These are phyloP conservation scores for Cladosporium sp. DNA, from an alignment of 2,329 filamentous ascomycete species.

Conservation along the genomic window DNA sequence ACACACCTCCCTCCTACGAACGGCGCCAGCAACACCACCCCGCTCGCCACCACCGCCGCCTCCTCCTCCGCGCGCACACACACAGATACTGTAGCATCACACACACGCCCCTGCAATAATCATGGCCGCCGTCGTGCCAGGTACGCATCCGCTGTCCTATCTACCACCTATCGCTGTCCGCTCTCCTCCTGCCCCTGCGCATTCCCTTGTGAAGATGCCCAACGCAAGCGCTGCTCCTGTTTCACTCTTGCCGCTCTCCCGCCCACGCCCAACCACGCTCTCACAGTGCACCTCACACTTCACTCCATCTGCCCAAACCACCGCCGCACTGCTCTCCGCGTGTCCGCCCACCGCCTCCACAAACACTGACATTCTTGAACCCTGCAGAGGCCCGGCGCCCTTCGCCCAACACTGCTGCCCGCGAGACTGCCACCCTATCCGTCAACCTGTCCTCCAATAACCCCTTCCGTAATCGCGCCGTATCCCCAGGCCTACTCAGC, in stretches of 20 bases:
- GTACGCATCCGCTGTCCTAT: constrained; percentile 10
- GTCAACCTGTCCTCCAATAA: constrained; percentile 74
- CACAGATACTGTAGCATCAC: neutral
- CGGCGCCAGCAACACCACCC: neutral
- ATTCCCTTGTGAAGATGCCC: constrained; percentile 14
- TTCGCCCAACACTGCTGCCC: constrained; percentile 43
- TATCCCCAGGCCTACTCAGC: constrained; percentile 52
- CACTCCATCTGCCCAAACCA: neutral
- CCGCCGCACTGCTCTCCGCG: constrained; percentile 1
- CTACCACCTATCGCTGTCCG: constrained; percentile 1
- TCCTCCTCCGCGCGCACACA: neutral
- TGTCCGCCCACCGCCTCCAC: neutral
- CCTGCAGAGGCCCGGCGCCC: constrained; percentile 19
- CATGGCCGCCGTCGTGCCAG: constrained; percentile 19
- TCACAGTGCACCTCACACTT: neutral
- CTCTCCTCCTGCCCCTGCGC: constrained; percentile 10
- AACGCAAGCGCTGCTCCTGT: constrained; percentile 19
- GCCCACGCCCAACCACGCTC: constrained; percentile 7
- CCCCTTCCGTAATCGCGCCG: constrained; percentile 72
- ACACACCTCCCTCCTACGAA: neutral
- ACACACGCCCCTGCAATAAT: neutral
- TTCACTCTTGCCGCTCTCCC: constrained; percentile 18
- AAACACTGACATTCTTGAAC: constrained; percentile 7
- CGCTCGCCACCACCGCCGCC: neutral
- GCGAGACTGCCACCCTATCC: constrained; percentile 54